Evolutionary conservation across 768 basidiomycete species (phyloP).

Genomic region (Paxillus involutus): DNA sequence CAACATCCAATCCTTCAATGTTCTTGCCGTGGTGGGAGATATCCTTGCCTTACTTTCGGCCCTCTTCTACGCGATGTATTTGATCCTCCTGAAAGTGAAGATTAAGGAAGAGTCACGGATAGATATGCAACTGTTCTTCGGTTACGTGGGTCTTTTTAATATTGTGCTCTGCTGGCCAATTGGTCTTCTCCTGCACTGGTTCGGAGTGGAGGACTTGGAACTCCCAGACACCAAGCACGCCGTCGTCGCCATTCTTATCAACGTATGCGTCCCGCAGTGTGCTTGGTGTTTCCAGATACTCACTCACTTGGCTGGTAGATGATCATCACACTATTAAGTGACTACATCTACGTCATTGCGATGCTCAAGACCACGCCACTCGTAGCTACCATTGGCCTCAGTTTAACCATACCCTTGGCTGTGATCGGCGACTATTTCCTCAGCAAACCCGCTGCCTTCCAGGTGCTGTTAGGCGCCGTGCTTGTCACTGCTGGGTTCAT

Average conservation of each 20-base stretch:
- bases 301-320: conserved; percentile 47
- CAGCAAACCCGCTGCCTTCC: conserved; percentile 50
- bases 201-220: conserved; percentile 73
- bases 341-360: conserved; percentile 83
- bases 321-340: conserved; percentile 79
- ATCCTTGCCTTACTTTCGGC: conserved; percentile 83
- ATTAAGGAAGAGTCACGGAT: conserved; percentile 80
- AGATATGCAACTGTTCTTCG: conserved; percentile 94
- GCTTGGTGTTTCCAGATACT: background rate
- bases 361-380: conserved; percentile 97
- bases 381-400: conserved; percentile 90
- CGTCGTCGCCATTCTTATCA: conserved; percentile 51
- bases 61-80: conserved; percentile 84
- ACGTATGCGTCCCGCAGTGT: conserved; percentile 40
- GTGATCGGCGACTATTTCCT: conserved; percentile 78
- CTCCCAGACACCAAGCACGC: conserved; percentile 54
- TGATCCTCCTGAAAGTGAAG: conserved; percentile 85
- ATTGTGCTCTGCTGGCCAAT: conserved; percentile 75
- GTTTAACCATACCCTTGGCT: conserved; percentile 91
- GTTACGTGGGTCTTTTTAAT: conserved; percentile 90
- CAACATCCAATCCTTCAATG: conserved; percentile 14
- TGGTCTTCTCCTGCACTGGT: conserved; percentile 71
- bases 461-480: conserved; percentile 71
- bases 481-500: conserved; percentile 79
- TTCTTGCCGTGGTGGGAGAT: conserved; percentile 62